Evolutionary conservation across 2,329 filamentous ascomycete species (phyloP).

Genomic region (Blastomyces silverae): DNA sequence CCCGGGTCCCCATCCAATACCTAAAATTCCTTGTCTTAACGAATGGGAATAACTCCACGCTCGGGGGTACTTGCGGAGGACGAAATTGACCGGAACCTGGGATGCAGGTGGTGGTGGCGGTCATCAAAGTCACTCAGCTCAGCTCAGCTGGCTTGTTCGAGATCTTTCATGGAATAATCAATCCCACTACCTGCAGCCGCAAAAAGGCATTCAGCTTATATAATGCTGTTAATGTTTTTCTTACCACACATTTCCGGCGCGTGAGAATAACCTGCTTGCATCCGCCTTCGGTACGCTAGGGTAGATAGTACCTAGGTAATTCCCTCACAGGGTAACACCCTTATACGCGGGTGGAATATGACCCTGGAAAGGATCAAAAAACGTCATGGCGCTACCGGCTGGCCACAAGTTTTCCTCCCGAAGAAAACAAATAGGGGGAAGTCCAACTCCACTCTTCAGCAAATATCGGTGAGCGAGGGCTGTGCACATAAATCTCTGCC

Average conservation of each 20-base stretch:
- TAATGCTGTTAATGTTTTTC: no score
- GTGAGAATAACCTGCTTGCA: neutral
- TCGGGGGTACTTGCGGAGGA: no score
- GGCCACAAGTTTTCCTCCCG: no score
- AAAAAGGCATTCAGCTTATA: neutral
- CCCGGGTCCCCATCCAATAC: no score
- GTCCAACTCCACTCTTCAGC: neutral
- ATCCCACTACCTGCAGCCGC: neutral
- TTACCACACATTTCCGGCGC: neutral
- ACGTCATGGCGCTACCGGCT: no score
- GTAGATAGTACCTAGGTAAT: neutral
- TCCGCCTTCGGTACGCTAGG: no score
- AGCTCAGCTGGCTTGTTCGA: neutral
- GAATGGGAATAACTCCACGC: neutral
- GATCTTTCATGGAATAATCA: no score
- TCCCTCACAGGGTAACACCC: neutral
- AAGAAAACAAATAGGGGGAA: no score
- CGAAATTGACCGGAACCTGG: neutral
- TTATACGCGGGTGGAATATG: neutral
- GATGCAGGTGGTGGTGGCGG: no score
- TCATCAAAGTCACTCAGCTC: neutral
- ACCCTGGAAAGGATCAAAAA: neutral
- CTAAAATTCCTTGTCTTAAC: no score
- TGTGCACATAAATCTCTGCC: no score
- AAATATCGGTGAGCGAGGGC: conserved; percentile 3